phyloP scores from a whole-genome alignment of 257 asterid genomes.

The Gentiana straminea region DNA sequence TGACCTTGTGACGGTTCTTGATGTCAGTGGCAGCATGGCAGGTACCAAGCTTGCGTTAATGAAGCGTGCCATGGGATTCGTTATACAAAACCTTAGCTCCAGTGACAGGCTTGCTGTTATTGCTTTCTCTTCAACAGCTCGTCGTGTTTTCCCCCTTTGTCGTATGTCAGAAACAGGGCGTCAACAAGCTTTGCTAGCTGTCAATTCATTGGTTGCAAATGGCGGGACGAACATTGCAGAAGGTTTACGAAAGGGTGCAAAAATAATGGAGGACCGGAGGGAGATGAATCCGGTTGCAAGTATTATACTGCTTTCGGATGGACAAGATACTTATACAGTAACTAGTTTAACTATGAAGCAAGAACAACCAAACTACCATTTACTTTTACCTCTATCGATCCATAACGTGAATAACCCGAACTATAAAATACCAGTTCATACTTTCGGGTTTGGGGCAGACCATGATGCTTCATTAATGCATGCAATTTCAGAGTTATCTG shows the following conservation, averaged over 20 bases:
- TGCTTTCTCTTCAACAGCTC: conserved; percentile 92
- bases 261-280: conserved; percentile 77
- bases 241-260: conserved; percentile 88
- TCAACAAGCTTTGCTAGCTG: conserved; percentile 85
- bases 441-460: conserved; percentile 86
- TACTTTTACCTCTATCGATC: conserved; percentile 70
- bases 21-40: conserved; percentile 98
- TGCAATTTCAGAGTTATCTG: conserved; percentile 82
- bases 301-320: conserved; percentile 81
- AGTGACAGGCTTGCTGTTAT: conserved; percentile 83
- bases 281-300: conserved; percentile 81
- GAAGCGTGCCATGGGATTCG: conserved; percentile 97
- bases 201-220: conserved; percentile 75
- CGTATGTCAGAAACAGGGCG: conserved; percentile 85
- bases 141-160: conserved; percentile 82
- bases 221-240: conserved; percentile 98
- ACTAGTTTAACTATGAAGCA: conserved; percentile 23
- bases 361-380: conserved; percentile 37
- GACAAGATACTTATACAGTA: conserved; percentile 90
- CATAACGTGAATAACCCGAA: conserved; percentile 37
- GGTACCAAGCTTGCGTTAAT: conserved; percentile 92
- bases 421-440: conserved; percentile 75
- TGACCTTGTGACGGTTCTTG: conserved; percentile 97
- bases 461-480: conserved; percentile 94
- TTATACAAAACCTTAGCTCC: conserved; percentile 92